Percentiles rank a stretch among this genome's conserved stretches.
Conservation (phyloP, 2,329 filamentous ascomycete species). For the Fusarium euwallaceae region DNA sequence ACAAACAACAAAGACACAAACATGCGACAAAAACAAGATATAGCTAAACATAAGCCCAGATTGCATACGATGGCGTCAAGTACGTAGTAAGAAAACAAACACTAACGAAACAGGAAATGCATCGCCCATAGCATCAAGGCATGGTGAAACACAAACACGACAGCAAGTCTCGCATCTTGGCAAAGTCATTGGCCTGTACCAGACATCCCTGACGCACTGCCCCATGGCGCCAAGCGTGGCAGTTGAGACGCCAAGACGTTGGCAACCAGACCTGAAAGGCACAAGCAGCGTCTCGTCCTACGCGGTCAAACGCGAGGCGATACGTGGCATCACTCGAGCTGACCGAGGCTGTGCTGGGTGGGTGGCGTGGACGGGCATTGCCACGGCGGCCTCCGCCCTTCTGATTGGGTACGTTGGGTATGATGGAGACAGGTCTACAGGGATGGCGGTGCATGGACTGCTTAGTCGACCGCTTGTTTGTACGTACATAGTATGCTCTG, state of each 20-base stretch:
- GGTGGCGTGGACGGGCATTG: constrained; percentile 1
- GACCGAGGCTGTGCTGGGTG: neutral
- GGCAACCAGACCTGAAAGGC: constrained; percentile 1
- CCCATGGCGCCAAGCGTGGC: neutral
- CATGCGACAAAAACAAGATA: neutral
- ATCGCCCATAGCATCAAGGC: neutral
- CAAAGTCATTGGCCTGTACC: neutral
- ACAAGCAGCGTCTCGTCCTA: neutral
- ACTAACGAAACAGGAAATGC: neutral
- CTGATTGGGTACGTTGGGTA: neutral
- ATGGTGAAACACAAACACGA: neutral
- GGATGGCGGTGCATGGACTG: neutral
- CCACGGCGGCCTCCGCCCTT: neutral
- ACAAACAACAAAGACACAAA: neutral
- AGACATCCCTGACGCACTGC: neutral
- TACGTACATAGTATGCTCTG: neutral
- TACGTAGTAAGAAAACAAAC: neutral
- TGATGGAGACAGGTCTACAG: neutral
- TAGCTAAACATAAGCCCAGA: neutral
- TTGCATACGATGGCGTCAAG: neutral
- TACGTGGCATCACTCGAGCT: constrained; percentile 5
- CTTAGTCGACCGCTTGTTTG: neutral
- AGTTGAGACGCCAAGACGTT: constrained; percentile 2
- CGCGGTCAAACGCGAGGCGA: neutral
- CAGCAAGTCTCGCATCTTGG: constrained; percentile 2